Evolutionary conservation across 495 filamentous ascomycete species (phyloP).

Genomic region (Hyaloscypha variabilis): DNA sequence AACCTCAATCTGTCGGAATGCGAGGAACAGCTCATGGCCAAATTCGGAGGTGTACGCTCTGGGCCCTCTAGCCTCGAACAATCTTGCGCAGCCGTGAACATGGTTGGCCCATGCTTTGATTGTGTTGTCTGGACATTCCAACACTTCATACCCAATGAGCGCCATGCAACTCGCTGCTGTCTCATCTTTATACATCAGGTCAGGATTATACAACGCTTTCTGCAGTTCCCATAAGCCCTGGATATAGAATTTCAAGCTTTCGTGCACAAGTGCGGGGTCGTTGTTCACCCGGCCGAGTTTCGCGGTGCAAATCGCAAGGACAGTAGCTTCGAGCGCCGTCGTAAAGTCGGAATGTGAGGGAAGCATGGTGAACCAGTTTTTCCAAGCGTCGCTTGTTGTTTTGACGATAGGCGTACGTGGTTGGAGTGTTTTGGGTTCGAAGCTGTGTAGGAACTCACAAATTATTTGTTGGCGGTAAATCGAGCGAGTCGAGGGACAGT

Average conservation of each 20-base stretch:
- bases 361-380: constrained; percentile 34
- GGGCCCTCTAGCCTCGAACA: constrained; percentile 39
- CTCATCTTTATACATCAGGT: constrained; percentile 35
- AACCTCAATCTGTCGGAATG: constrained; percentile 35
- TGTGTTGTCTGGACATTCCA: constrained; percentile 38
- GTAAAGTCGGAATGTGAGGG: constrained; percentile 26
- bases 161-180: constrained; percentile 41
- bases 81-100: constrained; percentile 34
- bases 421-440: neutral
- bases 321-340: constrained; percentile 33
- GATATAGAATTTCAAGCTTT: constrained; percentile 39
- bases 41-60: constrained; percentile 34
- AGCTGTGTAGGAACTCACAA: constrained; percentile 17
- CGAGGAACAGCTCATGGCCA: constrained; percentile 37
- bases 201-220: constrained; percentile 34
- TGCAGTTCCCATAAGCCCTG: constrained; percentile 39
- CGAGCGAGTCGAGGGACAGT: constrained; percentile 11
- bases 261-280: constrained; percentile 27
- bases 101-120: constrained; percentile 37
- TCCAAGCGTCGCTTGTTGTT: neutral
- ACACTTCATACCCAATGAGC: constrained; percentile 40
- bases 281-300: constrained; percentile 31
- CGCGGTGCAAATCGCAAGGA: constrained; percentile 34
- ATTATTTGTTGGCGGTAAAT: constrained; percentile 24
- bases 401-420: neutral